Conservation (phyloP, 148 eudicot genomes). For the Rhododendron mucronatum region DNA sequence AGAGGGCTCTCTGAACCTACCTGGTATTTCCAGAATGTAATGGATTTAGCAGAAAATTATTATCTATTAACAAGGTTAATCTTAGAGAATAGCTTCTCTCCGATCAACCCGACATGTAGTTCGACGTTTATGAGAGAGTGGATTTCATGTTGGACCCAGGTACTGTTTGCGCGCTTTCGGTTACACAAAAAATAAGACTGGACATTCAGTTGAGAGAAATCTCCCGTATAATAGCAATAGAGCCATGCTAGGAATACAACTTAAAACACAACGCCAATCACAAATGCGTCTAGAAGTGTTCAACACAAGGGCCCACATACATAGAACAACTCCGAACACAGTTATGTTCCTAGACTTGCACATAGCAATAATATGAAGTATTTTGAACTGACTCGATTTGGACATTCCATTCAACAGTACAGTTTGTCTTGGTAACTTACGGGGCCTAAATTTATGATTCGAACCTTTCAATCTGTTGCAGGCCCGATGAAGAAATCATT, state of each 20-base stretch:
- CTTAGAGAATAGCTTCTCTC: neutral
- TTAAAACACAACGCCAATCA: too few species aligned
- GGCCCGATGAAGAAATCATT: neutral
- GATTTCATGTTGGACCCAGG: neutral
- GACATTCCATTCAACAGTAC: too few species aligned
- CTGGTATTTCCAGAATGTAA: conserved; percentile 20
- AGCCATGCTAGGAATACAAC: too few species aligned
- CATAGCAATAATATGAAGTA: too few species aligned
- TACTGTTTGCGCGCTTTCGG: neutral
- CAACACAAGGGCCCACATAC: too few species aligned
- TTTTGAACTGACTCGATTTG: too few species aligned
- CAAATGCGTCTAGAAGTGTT: too few species aligned
- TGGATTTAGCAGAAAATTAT: neutral
- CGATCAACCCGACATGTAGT: neutral
- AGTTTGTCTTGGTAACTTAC: too few species aligned
- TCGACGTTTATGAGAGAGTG: neutral
- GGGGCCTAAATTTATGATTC: neutral
- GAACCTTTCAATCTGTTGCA: neutral
- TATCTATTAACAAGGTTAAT: neutral
- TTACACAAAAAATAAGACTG: neutral
- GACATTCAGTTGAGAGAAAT: neutral
- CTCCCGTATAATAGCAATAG: too few species aligned
- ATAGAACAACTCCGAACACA: too few species aligned
- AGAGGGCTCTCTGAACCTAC: conserved; percentile 46
- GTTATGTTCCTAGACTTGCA: too few species aligned